These are phyloP conservation scores for Arthonia radiata DNA, from an alignment of 495 filamentous ascomycete genomes.

Conservation along the genomic window DNA sequence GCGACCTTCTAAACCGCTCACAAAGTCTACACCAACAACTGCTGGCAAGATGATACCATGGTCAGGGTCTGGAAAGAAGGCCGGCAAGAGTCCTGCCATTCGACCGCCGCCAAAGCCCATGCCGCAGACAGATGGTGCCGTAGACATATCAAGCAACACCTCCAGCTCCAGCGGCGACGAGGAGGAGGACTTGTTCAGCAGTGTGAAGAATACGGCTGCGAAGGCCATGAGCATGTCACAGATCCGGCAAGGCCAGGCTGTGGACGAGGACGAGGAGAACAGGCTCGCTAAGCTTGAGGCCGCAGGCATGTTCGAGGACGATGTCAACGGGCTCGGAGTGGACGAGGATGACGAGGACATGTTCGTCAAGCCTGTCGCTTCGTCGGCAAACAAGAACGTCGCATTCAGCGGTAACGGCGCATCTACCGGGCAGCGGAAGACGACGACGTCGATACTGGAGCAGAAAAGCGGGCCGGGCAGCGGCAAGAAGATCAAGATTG, in stretches of 20 bases:
- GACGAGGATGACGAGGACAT: slow-evolving; percentile 6
- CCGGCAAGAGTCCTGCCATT: slow-evolving; percentile 1
- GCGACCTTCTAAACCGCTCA: slow-evolving; percentile 5
- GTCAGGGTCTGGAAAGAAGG: neutral
- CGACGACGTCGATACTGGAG: no score
- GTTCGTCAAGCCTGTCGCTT: slow-evolving; percentile 2
- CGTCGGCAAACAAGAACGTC: slow-evolving; percentile 1
- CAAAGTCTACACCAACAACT: slow-evolving; percentile 5
- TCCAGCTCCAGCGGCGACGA: slow-evolving; percentile 4
- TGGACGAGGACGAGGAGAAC: slow-evolving; percentile 5
- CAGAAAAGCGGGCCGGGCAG: no score
- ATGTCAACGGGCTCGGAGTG: slow-evolving; percentile 2
- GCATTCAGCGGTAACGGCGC: slow-evolving; percentile 1
- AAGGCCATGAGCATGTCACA: no score
- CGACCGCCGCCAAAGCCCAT: neutral
- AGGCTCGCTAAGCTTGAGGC: slow-evolving; percentile 6
- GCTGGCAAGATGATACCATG: slow-evolving; percentile 4
- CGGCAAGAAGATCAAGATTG: slow-evolving; percentile 5
- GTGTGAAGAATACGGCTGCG: no score
- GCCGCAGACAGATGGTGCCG: slow-evolving; percentile 1
- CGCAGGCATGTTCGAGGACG: slow-evolving; percentile 3
- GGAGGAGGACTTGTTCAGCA: slow-evolving; percentile 5
- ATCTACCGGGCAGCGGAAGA: slow-evolving; percentile 3
- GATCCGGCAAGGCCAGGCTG: no score
- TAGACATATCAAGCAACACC: slow-evolving; percentile 6